Evolutionary conservation across 768 basidiomycete genomes (phyloP).

Genomic region (Pulveroboletus frians): DNA sequence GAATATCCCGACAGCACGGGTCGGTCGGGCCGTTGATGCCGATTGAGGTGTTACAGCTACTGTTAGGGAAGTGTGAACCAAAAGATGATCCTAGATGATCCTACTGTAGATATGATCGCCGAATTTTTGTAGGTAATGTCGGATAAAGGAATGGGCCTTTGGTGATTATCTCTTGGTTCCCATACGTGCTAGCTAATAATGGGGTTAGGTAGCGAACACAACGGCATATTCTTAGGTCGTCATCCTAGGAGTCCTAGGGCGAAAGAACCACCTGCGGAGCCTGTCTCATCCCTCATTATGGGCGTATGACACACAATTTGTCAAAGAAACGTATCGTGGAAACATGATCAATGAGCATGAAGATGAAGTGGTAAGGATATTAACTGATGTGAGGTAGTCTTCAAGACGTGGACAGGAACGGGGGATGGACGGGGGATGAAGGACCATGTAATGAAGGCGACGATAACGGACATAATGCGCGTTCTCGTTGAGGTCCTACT

Average conservation of each 20-base stretch:
- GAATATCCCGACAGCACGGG: too few species aligned
- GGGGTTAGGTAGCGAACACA: too few species aligned
- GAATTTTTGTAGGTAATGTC: too few species aligned
- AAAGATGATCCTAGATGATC: too few species aligned
- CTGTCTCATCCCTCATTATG: slow-evolving; percentile 22
- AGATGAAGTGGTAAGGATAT: slow-evolving; percentile 75
- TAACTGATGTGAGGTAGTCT: not conserved
- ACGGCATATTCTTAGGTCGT: too few species aligned
- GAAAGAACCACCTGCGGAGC: slow-evolving; percentile 57
- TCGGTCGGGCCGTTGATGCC: too few species aligned
- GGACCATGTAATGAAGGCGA: slow-evolving; percentile 47
- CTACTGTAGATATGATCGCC: too few species aligned
- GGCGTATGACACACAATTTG: slow-evolving; percentile 63
- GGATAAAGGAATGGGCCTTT: too few species aligned
- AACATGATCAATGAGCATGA: slow-evolving; percentile 85
- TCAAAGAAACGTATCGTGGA: slow-evolving; percentile 81
- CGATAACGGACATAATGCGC: slow-evolving; percentile 35
- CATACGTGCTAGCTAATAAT: too few species aligned
- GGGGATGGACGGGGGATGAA: slow-evolving; percentile 42
- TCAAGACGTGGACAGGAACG: slow-evolving; percentile 77
- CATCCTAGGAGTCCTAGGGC: slow-evolving; percentile 51
- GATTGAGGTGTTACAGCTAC: too few species aligned
- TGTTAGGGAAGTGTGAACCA: too few species aligned
- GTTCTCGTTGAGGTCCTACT: slow-evolving; percentile 26
- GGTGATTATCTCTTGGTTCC: too few species aligned